phyloP scores from a whole-genome alignment of 345 rosid genomes.

The Rhizophora apiculata region DNA sequence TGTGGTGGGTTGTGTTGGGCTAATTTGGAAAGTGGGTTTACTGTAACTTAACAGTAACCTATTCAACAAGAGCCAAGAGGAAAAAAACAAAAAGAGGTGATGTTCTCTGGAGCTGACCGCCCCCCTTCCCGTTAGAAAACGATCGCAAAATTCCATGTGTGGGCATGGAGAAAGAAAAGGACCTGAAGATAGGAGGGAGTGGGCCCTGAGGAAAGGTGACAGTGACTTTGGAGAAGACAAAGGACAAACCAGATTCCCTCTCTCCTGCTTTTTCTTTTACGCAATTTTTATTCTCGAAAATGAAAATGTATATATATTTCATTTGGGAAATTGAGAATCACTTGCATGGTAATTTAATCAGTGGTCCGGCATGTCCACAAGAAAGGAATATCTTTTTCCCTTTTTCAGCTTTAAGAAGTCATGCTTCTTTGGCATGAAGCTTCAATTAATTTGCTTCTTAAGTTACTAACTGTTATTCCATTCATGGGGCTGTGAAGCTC shows the following conservation, averaged over 20 bases:
- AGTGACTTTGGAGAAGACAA: slow-evolving; percentile 14
- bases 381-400: no score
- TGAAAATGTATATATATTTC: background rate
- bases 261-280: background rate
- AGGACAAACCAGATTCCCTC: slow-evolving; percentile 12
- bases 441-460: no score
- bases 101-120: no score
- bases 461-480: no score
- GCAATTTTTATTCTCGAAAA: slow-evolving; percentile 1
- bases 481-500: no score
- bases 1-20: no score
- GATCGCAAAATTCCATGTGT: slow-evolving; percentile 7
- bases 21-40: no score
- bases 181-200: slow-evolving; percentile 12
- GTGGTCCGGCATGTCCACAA: no score
- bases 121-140: background rate
- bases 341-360: no score
- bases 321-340: background rate
- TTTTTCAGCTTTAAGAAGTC: no score
- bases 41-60: no score
- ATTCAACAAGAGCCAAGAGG: background rate
- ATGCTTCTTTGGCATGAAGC: no score
- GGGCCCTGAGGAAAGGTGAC: background rate
- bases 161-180: background rate
- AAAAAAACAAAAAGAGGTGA: background rate